Percentiles rank a stretch among this genome's conserved stretches.
phyloP scores from a whole-genome alignment of 768 basidiomycete genomes.

The Agrocybe pediades region DNA sequence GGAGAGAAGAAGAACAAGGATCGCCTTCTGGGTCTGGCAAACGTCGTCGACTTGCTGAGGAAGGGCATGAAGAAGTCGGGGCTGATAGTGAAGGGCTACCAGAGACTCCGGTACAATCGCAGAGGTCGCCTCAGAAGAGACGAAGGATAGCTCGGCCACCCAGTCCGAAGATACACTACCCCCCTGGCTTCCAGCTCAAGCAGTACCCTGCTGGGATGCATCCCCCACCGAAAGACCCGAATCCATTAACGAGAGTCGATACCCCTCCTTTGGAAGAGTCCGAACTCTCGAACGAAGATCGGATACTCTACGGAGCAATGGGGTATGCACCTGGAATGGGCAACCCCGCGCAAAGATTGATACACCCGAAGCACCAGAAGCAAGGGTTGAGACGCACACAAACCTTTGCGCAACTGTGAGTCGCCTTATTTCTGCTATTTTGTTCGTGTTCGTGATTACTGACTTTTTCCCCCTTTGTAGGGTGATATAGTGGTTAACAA shows the following conservation, averaged over 20 bases:
- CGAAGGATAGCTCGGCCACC: background rate
- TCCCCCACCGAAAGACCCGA: background rate
- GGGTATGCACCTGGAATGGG: too few relatives aligned
- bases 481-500: too few relatives aligned
- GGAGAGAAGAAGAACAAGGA: conserved; percentile 3
- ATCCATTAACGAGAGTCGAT: background rate
- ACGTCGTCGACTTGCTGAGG: background rate
- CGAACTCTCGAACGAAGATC: background rate
- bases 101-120: background rate
- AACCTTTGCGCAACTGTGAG: background rate
- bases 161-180: background rate
- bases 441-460: background rate
- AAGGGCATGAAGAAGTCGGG: conserved; percentile 11
- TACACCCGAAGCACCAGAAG: background rate
- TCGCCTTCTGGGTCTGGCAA: conserved; percentile 2
- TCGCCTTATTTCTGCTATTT: background rate
- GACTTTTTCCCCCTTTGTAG: background rate
- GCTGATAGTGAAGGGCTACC: background rate
- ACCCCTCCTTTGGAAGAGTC: background rate
- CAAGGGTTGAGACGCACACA: background rate
- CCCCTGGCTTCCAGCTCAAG: background rate
- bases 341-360: background rate
- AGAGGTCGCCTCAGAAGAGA: background rate
- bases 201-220: background rate
- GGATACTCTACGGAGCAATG: too few relatives aligned